phyloP scores from a whole-genome alignment of 768 basidiomycete genomes.

The Grammothele lineata region DNA sequence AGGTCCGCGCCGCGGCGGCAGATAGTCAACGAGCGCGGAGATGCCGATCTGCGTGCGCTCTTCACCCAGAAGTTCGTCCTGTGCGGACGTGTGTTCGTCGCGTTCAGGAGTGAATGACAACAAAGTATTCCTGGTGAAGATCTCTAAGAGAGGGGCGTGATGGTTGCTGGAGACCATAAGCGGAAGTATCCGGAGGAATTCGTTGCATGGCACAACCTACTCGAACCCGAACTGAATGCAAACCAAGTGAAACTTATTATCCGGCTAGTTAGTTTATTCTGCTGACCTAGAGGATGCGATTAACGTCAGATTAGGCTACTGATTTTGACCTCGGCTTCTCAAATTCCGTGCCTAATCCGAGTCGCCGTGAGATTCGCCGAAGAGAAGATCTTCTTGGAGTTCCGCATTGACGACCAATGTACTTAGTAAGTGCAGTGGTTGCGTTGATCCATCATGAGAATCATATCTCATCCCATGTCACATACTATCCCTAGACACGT shows the following conservation, averaged over 20 bases:
- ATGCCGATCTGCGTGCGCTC: conserved; percentile 30
- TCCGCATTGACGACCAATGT: conserved; percentile 52
- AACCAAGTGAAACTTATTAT: conserved; percentile 46
- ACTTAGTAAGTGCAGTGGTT: too few relatives aligned
- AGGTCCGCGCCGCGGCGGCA: conserved; percentile 46
- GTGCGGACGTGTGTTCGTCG: conserved; percentile 59
- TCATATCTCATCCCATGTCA: not conserved
- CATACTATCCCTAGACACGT: conserved; percentile 33
- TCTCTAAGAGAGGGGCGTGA: conserved; percentile 33
- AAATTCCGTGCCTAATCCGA: conserved; percentile 59
- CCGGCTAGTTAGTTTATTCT: too few relatives aligned
- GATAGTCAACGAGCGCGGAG: conserved; percentile 18
- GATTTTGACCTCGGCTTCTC: conserved; percentile 66
- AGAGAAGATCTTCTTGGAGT: conserved; percentile 45
- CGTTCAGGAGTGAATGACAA: conserved; percentile 64
- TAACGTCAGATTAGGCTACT: conserved; percentile 61
- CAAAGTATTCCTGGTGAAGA: conserved; percentile 58
- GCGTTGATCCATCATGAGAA: not conserved
- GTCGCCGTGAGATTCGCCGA: conserved; percentile 48
- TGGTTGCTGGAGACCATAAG: conserved; percentile 39
- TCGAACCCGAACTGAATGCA: conserved; percentile 43
- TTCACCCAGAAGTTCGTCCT: conserved; percentile 52
- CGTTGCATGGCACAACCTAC: conserved; percentile 63
- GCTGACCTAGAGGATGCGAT: conserved; percentile 34
- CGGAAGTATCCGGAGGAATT: conserved; percentile 46